phyloP scores from a whole-genome alignment of 2,329 filamentous ascomycete species.

The Xylaria sp. region DNA sequence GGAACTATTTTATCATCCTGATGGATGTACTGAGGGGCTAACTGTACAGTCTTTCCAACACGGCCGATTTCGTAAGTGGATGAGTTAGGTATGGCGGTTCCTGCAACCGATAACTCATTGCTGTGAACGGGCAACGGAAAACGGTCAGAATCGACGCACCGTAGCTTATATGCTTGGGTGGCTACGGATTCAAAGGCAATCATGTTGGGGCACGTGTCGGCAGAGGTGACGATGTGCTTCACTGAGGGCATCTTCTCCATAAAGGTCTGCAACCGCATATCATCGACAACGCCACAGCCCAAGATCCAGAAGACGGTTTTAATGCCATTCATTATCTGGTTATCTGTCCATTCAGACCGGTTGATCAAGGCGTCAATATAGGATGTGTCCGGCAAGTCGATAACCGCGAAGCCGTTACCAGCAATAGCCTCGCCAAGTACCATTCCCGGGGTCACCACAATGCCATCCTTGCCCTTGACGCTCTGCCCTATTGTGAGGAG shows the following conservation, averaged over 20 bases:
- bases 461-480: constrained; percentile 68
- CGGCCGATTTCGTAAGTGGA: constrained; percentile 48
- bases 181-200: constrained; percentile 72
- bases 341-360: constrained; percentile 73
- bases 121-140: constrained; percentile 74
- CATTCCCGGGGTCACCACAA: constrained; percentile 81
- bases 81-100: constrained; percentile 22
- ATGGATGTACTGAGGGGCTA: constrained; percentile 54
- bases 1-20: constrained; percentile 54
- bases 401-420: constrained; percentile 76
- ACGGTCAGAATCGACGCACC: constrained; percentile 72
- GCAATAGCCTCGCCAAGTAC: constrained; percentile 72
- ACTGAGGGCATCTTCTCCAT: constrained; percentile 65
- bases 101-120: constrained; percentile 51
- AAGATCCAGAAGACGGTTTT: constrained; percentile 81
- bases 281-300: constrained; percentile 67
- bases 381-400: constrained; percentile 74
- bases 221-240: constrained; percentile 78
- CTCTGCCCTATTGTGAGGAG: constrained; percentile 66
- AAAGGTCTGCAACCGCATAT: constrained; percentile 70
- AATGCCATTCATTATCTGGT: constrained; percentile 69
- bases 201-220: constrained; percentile 76
- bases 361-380: constrained; percentile 74
- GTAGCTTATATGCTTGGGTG: constrained; percentile 69
- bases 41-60: constrained; percentile 51